Evolutionary conservation across 805 yeast genomes (phyloP).

Genomic region (Jamesozyma lodderae): DNA sequence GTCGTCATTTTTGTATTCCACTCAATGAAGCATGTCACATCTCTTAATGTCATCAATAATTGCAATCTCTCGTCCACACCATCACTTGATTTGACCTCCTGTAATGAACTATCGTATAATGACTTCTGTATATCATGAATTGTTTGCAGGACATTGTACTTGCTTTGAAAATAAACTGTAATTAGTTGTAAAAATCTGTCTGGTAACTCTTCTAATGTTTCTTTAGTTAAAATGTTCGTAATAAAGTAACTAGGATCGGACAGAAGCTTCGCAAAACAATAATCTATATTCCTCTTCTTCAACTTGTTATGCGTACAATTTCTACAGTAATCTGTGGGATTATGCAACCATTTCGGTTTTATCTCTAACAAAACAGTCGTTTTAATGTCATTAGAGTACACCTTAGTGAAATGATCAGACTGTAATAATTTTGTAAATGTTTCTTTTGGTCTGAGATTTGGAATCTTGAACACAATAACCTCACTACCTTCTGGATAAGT

Average conservation of each 20-base stretch:
- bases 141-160: slow-evolving; percentile 16
- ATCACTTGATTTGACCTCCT: slow-evolving; percentile 1
- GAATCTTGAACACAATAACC: slow-evolving; percentile 13
- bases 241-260: slow-evolving; percentile 8
- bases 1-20: slow-evolving; percentile 11
- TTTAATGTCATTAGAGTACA: slow-evolving; percentile 6
- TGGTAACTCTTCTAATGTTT: slow-evolving; percentile 7
- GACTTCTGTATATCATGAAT: slow-evolving; percentile 20
- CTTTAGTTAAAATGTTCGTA: slow-evolving; percentile 6
- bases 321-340: slow-evolving; percentile 18
- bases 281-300: slow-evolving; percentile 15
- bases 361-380: slow-evolving; percentile 18
- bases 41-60: slow-evolving; percentile 33
- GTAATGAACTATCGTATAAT: background rate
- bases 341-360: slow-evolving; percentile 29
- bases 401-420: slow-evolving; percentile 21
- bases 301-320: slow-evolving; percentile 24
- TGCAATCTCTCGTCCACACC: slow-evolving; percentile 17
- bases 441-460: slow-evolving; percentile 10
- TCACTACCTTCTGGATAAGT: slow-evolving; percentile 7
- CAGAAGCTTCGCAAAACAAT: slow-evolving; percentile 18
- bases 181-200: slow-evolving; percentile 10
- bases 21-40: slow-evolving; percentile 30
- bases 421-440: slow-evolving; percentile 2
- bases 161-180: slow-evolving; percentile 13